Conservation (phyloP, 352 stramenopile genomes). For the Pythium periplocum region DNA sequence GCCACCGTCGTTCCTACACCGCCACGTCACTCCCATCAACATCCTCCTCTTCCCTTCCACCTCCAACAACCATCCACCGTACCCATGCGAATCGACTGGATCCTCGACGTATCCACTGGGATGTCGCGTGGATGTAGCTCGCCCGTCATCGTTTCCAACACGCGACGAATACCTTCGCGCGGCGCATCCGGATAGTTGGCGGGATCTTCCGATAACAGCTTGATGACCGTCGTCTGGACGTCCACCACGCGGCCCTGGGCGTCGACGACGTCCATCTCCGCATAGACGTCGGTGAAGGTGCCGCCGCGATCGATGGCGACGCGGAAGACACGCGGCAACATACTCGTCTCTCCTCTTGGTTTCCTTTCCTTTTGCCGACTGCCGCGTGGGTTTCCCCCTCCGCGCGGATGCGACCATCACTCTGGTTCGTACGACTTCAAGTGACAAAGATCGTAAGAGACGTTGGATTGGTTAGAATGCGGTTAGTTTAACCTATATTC, state of each 20-base stretch:
- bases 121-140: conserved; percentile 76
- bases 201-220: conserved; percentile 97
- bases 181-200: conserved; percentile 97
- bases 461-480: conserved; percentile 15
- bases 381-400: background rate
- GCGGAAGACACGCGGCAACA: conserved; percentile 67
- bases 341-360: background rate
- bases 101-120: conserved; percentile 84
- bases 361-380: background rate
- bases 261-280: conserved; percentile 86
- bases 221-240: conserved; percentile 86
- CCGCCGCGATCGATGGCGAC: conserved; percentile 97
- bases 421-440: conserved; percentile 9
- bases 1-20: conserved; percentile 94
- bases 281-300: conserved; percentile 99
- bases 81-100: conserved; percentile 97
- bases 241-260: conserved; percentile 32
- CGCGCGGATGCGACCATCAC: conserved; percentile 7
- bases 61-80: background rate
- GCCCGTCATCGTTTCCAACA: conserved; percentile 93
- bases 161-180: conserved; percentile 91
- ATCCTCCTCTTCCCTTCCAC: background rate
- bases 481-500: background rate
- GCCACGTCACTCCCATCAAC: background rate
- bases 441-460: conserved; percentile 1